Evolutionary conservation across 2,329 filamentous ascomycete genomes (phyloP).

Genomic region (Aureobasidium melanogenum): DNA sequence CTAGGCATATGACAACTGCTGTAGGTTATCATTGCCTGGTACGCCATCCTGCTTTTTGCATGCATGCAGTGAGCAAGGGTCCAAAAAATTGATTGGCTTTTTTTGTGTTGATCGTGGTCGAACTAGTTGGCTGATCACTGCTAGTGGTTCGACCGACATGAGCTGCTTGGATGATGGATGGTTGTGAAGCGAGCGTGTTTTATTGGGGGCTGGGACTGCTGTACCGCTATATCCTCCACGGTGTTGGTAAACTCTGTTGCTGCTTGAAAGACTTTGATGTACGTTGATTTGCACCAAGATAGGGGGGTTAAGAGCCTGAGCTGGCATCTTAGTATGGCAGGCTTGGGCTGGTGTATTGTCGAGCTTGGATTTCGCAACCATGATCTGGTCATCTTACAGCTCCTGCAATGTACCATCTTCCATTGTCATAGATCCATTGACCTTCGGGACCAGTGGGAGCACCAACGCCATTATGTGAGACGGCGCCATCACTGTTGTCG

Average conservation of each 20-base stretch:
- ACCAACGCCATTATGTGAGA: neutral
- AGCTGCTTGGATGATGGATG: neutral
- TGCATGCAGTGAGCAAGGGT: neutral
- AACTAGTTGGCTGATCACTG: neutral
- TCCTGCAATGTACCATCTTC: constrained; percentile 5
- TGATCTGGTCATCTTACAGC: neutral
- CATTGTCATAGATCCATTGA: neutral
- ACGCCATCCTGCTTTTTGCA: too few relatives aligned
- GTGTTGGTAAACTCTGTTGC: too few relatives aligned
- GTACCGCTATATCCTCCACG: too few relatives aligned
- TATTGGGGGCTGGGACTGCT: too few relatives aligned
- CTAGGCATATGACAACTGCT: too few relatives aligned
- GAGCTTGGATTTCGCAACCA: neutral
- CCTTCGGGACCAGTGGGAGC: neutral
- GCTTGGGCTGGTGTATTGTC: neutral
- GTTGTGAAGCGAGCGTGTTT: too few relatives aligned
- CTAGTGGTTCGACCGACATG: neutral
- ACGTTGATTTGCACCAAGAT: neutral
- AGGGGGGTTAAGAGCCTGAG: neutral
- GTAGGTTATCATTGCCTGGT: too few relatives aligned
- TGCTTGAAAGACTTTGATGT: neutral
- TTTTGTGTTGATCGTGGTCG: neutral
- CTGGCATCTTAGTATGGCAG: neutral
- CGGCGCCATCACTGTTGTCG: neutral
- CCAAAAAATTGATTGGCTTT: neutral